Evolutionary conservation across 768 basidiomycete genomes (phyloP).

Genomic region (Albatrellus ellisii): DNA sequence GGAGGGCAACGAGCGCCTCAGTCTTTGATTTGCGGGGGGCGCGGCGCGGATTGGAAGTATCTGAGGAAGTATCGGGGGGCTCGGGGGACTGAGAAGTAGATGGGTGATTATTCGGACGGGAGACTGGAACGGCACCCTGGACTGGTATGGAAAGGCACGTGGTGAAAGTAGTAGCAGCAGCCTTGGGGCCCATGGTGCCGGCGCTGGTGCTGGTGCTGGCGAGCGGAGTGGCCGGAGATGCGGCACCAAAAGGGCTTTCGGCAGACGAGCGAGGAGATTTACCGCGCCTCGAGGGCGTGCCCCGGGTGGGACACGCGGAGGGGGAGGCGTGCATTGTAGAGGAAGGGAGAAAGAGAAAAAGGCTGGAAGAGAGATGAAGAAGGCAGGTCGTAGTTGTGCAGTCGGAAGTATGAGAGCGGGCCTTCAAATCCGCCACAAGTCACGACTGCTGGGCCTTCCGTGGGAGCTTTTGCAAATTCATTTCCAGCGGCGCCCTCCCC

Average conservation of each 20-base stretch:
- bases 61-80: background rate
- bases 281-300: constrained; percentile 12
- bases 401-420: constrained; percentile 13
- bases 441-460: constrained; percentile 14
- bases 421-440: constrained; percentile 16
- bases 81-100: constrained; percentile 3
- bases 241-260: constrained; percentile 7
- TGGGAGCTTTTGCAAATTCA: constrained; percentile 11
- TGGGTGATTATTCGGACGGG: constrained; percentile 14
- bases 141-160: constrained; percentile 68
- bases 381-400: constrained; percentile 10
- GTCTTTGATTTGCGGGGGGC: constrained; percentile 88
- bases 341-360: background rate
- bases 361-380: constrained; percentile 5
- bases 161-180: constrained; percentile 35
- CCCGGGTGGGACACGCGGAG: constrained; percentile 11
- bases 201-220: constrained; percentile 3
- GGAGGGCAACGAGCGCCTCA: constrained; percentile 70
- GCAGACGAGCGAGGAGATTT: background rate
- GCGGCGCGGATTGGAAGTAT: constrained; percentile 25
- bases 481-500: background rate
- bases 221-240: constrained; percentile 11
- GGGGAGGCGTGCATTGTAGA: constrained; percentile 11
- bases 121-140: constrained; percentile 56
- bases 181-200: constrained; percentile 24